A percentile compares a stretch with the other conserved stretches of the same genome.
Evolutionary conservation across 2,329 filamentous ascomycete species (phyloP).

Genomic region (Fusarium abutilonis): DNA sequence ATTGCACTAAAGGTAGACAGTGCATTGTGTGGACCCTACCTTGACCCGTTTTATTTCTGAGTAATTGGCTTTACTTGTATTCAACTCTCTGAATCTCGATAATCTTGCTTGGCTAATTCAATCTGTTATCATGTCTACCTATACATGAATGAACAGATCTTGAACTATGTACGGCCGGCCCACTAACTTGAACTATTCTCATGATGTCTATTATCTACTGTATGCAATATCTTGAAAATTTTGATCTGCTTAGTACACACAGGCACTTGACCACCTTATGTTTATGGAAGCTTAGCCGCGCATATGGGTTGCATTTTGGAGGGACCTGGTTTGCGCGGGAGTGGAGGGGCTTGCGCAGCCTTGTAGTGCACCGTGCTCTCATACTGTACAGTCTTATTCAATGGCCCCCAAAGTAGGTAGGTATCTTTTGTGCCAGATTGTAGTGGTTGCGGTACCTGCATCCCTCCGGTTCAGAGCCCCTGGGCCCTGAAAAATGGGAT

Average conservation of each 20-base stretch:
- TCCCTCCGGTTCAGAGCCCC: conserved; percentile 20
- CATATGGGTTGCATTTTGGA: conserved; percentile 28
- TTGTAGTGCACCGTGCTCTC: conserved; percentile 29
- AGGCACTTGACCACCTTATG: conserved; percentile 4
- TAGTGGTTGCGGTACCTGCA: conserved; percentile 36
- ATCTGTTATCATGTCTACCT: too few relatives aligned
- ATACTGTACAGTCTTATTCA: conserved; percentile 24
- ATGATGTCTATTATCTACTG: too few relatives aligned
- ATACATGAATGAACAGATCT: too few relatives aligned
- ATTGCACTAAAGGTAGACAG: background rate
- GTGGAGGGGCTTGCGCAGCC: conserved; percentile 36
- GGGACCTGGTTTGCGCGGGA: conserved; percentile 35
- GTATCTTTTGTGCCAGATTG: conserved; percentile 4
- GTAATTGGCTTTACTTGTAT: background rate
- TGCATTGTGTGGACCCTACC: background rate
- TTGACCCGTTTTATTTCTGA: background rate
- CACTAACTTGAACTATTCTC: too few relatives aligned
- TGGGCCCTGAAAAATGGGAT: conserved; percentile 9
- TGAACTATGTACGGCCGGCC: too few relatives aligned
- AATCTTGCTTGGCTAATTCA: too few relatives aligned
- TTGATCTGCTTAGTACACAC: background rate
- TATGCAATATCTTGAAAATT: too few relatives aligned
- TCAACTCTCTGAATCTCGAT: background rate
- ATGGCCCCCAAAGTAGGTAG: conserved; percentile 12
- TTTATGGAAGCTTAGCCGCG: conserved; percentile 26